These are phyloP conservation scores for Colletotrichum endophyticum DNA, from an alignment of 2,329 filamentous ascomycete genomes.

Conservation along the genomic window DNA sequence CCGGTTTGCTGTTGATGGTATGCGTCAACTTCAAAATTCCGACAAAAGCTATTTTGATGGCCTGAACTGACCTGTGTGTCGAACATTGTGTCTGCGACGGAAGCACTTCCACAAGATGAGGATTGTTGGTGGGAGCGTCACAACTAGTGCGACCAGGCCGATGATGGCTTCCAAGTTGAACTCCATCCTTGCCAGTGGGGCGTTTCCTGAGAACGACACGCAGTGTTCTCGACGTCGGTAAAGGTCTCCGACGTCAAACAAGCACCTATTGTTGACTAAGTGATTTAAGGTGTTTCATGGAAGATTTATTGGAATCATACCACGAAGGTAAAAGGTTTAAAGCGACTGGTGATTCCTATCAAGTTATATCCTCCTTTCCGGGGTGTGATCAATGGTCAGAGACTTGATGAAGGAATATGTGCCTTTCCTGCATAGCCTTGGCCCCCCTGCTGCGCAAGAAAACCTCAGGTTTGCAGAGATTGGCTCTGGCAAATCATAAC, in stretches of 20 bases:
- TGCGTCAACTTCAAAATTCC: background rate
- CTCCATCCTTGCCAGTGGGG: rapidly evolving
- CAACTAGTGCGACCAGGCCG: background rate
- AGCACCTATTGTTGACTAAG: background rate
- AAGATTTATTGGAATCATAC: rapidly evolving
- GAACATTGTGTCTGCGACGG: rapidly evolving
- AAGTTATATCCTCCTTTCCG: background rate
- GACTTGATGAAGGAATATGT: background rate
- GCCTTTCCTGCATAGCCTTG: background rate
- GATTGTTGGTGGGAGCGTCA: background rate
- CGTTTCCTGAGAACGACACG: rapidly evolving
- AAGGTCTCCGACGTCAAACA: rapidly evolving
- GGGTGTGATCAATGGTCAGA: background rate
- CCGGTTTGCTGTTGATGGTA: rapidly evolving
- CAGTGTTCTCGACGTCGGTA: background rate
- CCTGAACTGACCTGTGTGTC: background rate
- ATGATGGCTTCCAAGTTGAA: background rate
- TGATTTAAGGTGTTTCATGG: background rate
- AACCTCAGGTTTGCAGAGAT: background rate
- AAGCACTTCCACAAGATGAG: background rate
- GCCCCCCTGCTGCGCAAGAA: background rate
- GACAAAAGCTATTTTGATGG: rapidly evolving
- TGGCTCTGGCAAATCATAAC: background rate
- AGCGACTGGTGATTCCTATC: rapidly evolving
- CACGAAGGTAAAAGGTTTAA: rapidly evolving